phyloP scores from a whole-genome alignment of 1,139 yeast species.

The Zygoascus hellenicus region DNA sequence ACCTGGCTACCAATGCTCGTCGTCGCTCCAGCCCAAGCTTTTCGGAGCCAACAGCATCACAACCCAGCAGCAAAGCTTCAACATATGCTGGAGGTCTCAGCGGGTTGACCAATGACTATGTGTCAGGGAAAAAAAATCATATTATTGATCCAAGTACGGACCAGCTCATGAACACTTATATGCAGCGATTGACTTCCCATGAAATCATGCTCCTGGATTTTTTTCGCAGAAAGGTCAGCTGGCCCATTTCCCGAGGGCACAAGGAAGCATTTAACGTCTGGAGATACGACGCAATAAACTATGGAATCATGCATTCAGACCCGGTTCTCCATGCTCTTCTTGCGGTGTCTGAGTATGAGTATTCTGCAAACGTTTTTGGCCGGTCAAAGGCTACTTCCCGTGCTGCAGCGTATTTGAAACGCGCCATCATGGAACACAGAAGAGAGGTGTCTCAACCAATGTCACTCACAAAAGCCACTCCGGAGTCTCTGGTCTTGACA shows the following conservation, averaged over 20 bases:
- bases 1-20: too few species aligned
- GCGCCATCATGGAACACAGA: slow-evolving; percentile 3
- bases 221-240: background rate
- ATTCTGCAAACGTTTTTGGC: background rate
- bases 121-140: too few species aligned
- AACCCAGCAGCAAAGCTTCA: too few species aligned
- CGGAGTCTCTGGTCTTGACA: slow-evolving; percentile 1
- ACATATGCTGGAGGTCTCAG: too few species aligned
- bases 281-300: slow-evolving; percentile 6
- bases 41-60: too few species aligned
- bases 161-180: background rate
- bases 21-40: too few species aligned
- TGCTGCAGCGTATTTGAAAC: background rate
- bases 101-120: too few species aligned
- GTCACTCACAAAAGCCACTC: background rate
- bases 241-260: slow-evolving; percentile 4
- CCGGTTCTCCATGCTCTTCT: slow-evolving; percentile 3
- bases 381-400: background rate
- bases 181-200: background rate
- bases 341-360: slow-evolving; percentile 2
- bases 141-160: too few species aligned
- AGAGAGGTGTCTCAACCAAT: background rate
- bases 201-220: slow-evolving; percentile 2
- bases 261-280: slow-evolving; percentile 3
- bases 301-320: background rate